These are phyloP conservation scores for Eragrostis nindensis DNA, from an alignment of 176 grass and related monocot genomes.

Conservation along the genomic window DNA sequence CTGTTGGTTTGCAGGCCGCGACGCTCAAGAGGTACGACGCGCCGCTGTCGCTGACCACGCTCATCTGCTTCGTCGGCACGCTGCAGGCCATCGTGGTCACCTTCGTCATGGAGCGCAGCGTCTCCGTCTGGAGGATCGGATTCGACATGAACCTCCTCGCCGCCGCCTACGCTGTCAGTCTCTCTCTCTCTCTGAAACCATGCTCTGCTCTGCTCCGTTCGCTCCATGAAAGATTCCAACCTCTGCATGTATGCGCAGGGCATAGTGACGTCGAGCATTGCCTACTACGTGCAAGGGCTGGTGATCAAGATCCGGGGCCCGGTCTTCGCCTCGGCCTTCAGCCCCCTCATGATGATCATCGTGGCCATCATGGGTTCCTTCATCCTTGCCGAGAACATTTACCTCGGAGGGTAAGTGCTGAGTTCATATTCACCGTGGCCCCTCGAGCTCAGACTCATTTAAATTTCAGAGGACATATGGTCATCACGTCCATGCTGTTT, in stretches of 20 bases:
- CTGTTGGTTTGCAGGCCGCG: constrained; percentile 57
- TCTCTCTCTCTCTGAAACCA: neutral
- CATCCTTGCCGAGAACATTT: constrained; percentile 96
- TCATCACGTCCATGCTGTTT: constrained; percentile 21
- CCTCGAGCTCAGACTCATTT: constrained; percentile 5
- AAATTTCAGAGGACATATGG: neutral
- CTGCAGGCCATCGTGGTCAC: constrained; percentile 95
- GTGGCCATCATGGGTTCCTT: constrained; percentile 99
- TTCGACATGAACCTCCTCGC: constrained; percentile 99
- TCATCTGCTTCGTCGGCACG: constrained; percentile 92
- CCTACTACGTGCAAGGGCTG: constrained; percentile 98
- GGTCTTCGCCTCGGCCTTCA: constrained; percentile 96
- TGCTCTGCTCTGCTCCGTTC: constrained; percentile 5
- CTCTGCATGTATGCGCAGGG: constrained; percentile 53
- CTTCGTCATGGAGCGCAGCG: constrained; percentile 72
- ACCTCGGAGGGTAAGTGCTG: constrained; percentile 77
- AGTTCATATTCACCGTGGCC: neutral
- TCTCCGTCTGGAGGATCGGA: constrained; percentile 79
- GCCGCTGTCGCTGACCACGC: constrained; percentile 76
- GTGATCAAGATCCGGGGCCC: constrained; percentile 82
- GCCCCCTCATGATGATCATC: constrained; percentile 98
- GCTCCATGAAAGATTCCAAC: neutral
- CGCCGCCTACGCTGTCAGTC: constrained; percentile 90
- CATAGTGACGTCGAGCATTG: constrained; percentile 98
- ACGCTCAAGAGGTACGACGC: constrained; percentile 89